Evolutionary conservation across 495 filamentous ascomycete species (phyloP).

Genomic region (Aspergillus asperescens): DNA sequence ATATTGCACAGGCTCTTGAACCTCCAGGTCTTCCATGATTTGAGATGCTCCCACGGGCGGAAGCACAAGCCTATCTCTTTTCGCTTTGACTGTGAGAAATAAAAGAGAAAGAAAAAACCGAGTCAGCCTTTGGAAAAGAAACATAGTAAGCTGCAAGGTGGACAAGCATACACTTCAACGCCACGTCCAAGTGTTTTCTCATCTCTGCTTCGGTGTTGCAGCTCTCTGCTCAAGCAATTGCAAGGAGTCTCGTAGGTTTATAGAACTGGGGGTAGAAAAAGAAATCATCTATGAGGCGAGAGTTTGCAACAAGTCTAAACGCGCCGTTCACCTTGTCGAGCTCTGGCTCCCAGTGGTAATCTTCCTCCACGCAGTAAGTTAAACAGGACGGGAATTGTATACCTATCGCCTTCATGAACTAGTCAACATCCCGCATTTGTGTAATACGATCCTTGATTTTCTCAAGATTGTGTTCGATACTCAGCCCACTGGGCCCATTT

Average conservation of each 20-base stretch:
- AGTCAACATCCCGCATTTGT: background rate
- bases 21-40: background rate
- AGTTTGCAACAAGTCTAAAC: background rate
- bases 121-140: background rate
- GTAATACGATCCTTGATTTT: background rate
- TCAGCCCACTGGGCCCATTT: no score
- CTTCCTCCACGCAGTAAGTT: background rate
- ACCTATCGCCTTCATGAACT: background rate
- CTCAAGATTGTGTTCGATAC: background rate
- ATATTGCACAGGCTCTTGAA: background rate
- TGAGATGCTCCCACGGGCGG: background rate
- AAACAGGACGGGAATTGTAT: background rate
- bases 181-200: background rate
- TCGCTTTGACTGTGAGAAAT: background rate
- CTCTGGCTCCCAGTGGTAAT: background rate
- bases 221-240: background rate
- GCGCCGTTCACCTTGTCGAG: background rate
- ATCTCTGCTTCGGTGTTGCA: background rate
- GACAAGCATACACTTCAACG: background rate
- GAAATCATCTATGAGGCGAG: background rate
- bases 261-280: background rate
- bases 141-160: background rate
- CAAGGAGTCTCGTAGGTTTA: background rate
- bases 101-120: background rate
- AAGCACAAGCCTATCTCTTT: background rate